phyloP scores from a whole-genome alignment of 768 basidiomycete species.

The Macrolepiota albuminosa region DNA sequence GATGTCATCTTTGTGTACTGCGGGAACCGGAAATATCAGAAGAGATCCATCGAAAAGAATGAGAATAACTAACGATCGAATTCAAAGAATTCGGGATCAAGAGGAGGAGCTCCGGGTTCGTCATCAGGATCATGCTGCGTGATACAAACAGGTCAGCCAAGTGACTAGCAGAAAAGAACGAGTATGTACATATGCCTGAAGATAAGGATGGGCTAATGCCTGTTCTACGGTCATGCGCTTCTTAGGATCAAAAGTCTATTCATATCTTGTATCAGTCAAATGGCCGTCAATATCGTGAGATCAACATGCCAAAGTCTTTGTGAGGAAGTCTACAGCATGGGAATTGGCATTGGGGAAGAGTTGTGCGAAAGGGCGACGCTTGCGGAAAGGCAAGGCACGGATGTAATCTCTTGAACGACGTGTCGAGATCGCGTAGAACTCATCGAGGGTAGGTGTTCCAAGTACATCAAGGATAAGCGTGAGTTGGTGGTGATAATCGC shows the following conservation, averaged over 20 bases:
- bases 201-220: conserved; percentile 90
- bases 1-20: conserved; percentile 95
- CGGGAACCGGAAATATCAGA: background rate
- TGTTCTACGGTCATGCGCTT: conserved; percentile 94
- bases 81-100: conserved; percentile 95
- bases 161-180: background rate
- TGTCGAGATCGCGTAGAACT: conserved; percentile 96
- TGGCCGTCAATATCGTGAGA: background rate
- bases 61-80: conserved; percentile 71
- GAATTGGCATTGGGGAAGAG: conserved; percentile 92
- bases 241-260: conserved; percentile 93
- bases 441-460: conserved; percentile 94
- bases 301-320: conserved; percentile 68
- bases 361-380: conserved; percentile 73
- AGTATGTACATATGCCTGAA: conserved; percentile 76
- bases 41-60: background rate
- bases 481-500: conserved; percentile 95
- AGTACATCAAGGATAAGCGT: conserved; percentile 94
- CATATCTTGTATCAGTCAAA: background rate
- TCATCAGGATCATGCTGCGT: conserved; percentile 90
- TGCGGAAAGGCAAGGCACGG: conserved; percentile 90
- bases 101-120: conserved; percentile 93
- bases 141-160: background rate
- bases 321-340: conserved; percentile 60
- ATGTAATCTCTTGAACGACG: conserved; percentile 92